Conservation (phyloP, 108 stramenopile genomes). For the Pseudonitzschia multiseries region DNA sequence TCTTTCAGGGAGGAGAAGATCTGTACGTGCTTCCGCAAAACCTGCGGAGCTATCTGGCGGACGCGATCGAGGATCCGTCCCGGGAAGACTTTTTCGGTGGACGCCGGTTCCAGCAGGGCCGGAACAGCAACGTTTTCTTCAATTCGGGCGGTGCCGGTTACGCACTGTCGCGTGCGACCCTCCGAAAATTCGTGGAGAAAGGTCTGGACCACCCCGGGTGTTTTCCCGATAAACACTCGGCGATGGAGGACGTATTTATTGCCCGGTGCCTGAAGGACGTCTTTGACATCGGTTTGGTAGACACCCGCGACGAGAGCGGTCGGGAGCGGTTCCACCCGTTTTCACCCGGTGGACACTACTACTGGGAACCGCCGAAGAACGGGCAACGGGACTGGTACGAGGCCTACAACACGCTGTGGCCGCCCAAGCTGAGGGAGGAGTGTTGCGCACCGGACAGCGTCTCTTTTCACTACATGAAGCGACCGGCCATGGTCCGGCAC, state of each 20-base stretch:
- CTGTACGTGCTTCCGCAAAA: conserved; percentile 89
- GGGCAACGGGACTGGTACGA: conserved; percentile 60
- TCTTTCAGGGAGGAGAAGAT: conserved; percentile 93
- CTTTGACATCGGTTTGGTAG: conserved; percentile 38
- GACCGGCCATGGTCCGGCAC: conserved; percentile 79
- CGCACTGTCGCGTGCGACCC: conserved; percentile 70
- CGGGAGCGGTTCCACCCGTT: conserved; percentile 50
- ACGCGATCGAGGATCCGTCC: conserved; percentile 29
- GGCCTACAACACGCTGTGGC: conserved; percentile 74
- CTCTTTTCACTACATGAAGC: conserved; percentile 88
- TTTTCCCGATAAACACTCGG: conserved; percentile 53
- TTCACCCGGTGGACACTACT: conserved; percentile 22
- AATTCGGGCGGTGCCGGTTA: conserved; percentile 93
- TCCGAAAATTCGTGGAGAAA: conserved; percentile 50
- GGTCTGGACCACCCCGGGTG: conserved; percentile 56
- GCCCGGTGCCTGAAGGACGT: conserved; percentile 63
- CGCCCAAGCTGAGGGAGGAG: conserved; percentile 53
- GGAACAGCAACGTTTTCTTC: conserved; percentile 64
- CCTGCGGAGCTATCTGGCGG: conserved; percentile 66
- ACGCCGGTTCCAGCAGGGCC: conserved; percentile 57
- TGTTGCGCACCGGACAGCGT: conserved; percentile 89
- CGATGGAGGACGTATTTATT: conserved; percentile 83
- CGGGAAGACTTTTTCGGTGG: conserved; percentile 75
- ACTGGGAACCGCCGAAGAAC: conserved; percentile 17
- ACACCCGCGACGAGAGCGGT: conserved; percentile 41